phyloP scores from a whole-genome alignment of 345 rosid genomes.

The Murraya paniculata region DNA sequence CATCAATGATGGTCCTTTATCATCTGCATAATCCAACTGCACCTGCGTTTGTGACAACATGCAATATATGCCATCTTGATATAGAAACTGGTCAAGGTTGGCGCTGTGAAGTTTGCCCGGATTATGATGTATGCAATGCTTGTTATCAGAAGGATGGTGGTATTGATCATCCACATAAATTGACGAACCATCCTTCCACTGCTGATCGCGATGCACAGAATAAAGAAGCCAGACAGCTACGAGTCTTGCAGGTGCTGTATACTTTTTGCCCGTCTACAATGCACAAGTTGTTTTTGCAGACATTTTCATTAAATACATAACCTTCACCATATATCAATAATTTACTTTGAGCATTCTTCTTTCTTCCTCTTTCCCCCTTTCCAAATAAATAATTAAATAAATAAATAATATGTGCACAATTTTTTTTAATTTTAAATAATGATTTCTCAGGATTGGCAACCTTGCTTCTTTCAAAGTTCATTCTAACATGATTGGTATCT shows the following conservation, averaged over 20 bases:
- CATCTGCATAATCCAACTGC: conserved; percentile 99
- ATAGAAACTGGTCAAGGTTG: conserved; percentile 99
- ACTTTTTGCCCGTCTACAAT: neutral
- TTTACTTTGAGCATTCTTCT: too few relatives aligned
- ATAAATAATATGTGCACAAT: too few relatives aligned
- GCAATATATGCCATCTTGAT: conserved; percentile 82
- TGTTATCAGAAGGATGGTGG: conserved; percentile 83
- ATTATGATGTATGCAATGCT: conserved; percentile 86
- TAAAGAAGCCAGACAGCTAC: conserved; percentile 88
- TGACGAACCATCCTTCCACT: conserved; percentile 83
- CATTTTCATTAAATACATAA: neutral
- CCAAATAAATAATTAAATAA: too few relatives aligned
- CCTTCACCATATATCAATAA: neutral
- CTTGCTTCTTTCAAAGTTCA: neutral
- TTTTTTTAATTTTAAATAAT: too few relatives aligned
- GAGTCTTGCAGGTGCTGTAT: conserved; percentile 74
- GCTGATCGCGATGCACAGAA: conserved; percentile 97
- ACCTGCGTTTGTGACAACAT: conserved; percentile 95
- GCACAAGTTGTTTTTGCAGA: neutral
- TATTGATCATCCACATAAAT: conserved; percentile 89
- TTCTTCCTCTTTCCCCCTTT: too few relatives aligned
- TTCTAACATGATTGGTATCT: conserved; percentile 13
- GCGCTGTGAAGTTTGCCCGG: conserved; percentile 97
- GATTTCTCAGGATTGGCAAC: too few relatives aligned
- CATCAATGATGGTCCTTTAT: conserved; percentile 99